Conservation (phyloP, 805 yeast species). For the Cyberlindnera maclurae region DNA sequence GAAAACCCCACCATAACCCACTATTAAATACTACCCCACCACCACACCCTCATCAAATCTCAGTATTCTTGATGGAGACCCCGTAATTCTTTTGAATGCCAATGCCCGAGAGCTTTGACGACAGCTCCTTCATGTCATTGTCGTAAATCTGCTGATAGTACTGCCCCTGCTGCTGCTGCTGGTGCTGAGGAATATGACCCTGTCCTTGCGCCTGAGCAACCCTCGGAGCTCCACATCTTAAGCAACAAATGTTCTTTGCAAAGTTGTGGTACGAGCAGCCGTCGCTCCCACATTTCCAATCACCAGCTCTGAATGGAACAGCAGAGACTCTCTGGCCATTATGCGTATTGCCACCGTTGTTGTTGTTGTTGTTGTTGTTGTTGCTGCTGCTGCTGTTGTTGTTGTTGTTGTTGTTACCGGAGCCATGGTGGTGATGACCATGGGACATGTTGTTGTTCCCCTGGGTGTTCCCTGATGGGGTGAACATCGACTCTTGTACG, state of each 20-base stretch:
- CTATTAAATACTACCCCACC: neutral
- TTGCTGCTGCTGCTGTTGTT: conserved; percentile 14
- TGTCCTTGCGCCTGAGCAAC: conserved; percentile 11
- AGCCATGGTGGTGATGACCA: conserved; percentile 8
- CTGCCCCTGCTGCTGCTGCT: conserved; percentile 6
- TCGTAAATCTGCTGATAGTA: conserved; percentile 4
- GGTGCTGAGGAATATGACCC: conserved; percentile 4
- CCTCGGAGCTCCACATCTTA: conserved; percentile 81
- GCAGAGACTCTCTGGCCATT: conserved; percentile 30
- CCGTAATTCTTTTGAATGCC: conserved; percentile 3
- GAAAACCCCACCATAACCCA: neutral
- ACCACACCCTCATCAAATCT: neutral
- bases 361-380: conserved; percentile 18
- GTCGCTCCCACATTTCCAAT: conserved; percentile 85
- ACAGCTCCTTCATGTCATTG: conserved; percentile 14
- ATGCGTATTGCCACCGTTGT: conserved; percentile 11
- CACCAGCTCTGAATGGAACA: conserved; percentile 96
- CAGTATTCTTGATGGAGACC: neutral
- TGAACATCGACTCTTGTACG: conserved; percentile 47
- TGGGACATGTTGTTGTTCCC: conserved; percentile 6
- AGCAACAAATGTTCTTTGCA: conserved; percentile 81
- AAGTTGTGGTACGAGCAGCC: conserved; percentile 84
- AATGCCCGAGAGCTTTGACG: conserved; percentile 16
- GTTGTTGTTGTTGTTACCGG: conserved; percentile 5
- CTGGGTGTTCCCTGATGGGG: conserved; percentile 7